Percentiles rank a stretch among this genome's conserved stretches.
phyloP scores from a whole-genome alignment of 2,329 filamentous ascomycete species.

The Hortaea sp. region DNA sequence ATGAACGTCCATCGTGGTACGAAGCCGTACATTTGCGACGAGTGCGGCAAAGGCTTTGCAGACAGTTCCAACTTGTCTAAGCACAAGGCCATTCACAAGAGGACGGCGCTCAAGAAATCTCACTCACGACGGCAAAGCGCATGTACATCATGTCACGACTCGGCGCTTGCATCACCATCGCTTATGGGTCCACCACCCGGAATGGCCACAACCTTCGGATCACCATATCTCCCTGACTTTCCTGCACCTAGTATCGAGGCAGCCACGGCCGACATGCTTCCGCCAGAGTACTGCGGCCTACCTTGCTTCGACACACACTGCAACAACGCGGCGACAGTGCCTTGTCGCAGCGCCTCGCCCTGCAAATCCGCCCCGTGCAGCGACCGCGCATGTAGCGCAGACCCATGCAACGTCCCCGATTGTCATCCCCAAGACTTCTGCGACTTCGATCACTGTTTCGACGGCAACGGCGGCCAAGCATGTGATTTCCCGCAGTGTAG shows the following conservation, averaged over 20 bases:
- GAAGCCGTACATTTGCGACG: constrained; percentile 34
- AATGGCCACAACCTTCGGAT: background rate
- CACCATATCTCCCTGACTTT: background rate
- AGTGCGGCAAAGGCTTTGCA: constrained; percentile 26
- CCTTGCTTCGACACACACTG: constrained; percentile 11
- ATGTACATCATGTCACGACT: background rate
- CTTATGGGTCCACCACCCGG: background rate
- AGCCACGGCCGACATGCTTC: background rate
- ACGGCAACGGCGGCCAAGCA: no score
- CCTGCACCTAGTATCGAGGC: constrained; percentile 3
- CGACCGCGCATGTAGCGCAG: constrained; percentile 2
- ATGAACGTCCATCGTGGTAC: constrained; percentile 47
- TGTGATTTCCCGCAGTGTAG: background rate
- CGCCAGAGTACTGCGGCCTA: constrained; percentile 4
- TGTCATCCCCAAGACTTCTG: constrained; percentile 2
- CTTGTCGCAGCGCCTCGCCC: constrained; percentile 10
- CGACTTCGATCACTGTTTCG: constrained; percentile 2
- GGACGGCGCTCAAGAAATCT: constrained; percentile 4
- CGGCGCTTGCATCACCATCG: background rate
- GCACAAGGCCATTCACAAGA: constrained; percentile 16
- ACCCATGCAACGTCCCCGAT: constrained; percentile 3
- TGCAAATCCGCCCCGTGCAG: constrained; percentile 8
- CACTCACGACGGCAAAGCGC: background rate
- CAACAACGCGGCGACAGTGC: constrained; percentile 1
- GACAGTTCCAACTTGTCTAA: constrained; percentile 26